A percentile compares a stretch with the other conserved stretches of the same genome.
These are phyloP conservation scores for Phytophthora uliginosa DNA, from an alignment of 352 stramenopile genomes.

Conservation along the genomic window DNA sequence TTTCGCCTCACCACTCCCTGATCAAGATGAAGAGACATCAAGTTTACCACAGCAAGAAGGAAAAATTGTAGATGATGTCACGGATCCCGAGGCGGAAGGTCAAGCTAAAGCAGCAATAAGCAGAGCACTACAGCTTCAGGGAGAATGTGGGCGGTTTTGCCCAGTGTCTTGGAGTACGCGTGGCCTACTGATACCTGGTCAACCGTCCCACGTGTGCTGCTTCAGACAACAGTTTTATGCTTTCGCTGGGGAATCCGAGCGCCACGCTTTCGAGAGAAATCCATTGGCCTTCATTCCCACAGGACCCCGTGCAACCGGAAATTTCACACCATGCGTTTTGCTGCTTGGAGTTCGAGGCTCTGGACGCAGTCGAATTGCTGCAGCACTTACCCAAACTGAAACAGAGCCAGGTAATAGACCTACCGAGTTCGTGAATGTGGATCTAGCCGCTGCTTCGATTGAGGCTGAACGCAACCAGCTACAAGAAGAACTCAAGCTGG, in stretches of 20 bases:
- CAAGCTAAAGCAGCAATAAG: slow-evolving; percentile 24
- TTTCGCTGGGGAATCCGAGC: slow-evolving; percentile 58
- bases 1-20: slow-evolving; percentile 32
- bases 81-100: slow-evolving; percentile 20
- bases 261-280: slow-evolving; percentile 59
- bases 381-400: slow-evolving; percentile 8
- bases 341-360: slow-evolving; percentile 63
- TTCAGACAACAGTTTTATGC: slow-evolving; percentile 64
- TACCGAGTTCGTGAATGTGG: slow-evolving; percentile 27
- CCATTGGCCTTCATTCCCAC: slow-evolving; percentile 54
- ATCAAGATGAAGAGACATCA: slow-evolving; percentile 25
- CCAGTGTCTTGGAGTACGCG: slow-evolving; percentile 65
- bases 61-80: slow-evolving; percentile 7
- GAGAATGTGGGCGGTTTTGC: slow-evolving; percentile 71
- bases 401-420: slow-evolving; percentile 1
- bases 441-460: slow-evolving; percentile 16
- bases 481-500: slow-evolving; percentile 35
- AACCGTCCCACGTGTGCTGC: slow-evolving; percentile 43
- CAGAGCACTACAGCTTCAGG: slow-evolving; percentile 38
- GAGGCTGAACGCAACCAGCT: slow-evolving; percentile 16
- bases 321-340: slow-evolving; percentile 53
- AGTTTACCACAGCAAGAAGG: neutral
- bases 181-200: slow-evolving; percentile 52
- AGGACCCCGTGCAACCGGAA: slow-evolving; percentile 29
- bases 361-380: slow-evolving; percentile 20